phyloP scores from a whole-genome alignment of 1,284 basidiomycete species.

The Naganishia liquefaciens region DNA sequence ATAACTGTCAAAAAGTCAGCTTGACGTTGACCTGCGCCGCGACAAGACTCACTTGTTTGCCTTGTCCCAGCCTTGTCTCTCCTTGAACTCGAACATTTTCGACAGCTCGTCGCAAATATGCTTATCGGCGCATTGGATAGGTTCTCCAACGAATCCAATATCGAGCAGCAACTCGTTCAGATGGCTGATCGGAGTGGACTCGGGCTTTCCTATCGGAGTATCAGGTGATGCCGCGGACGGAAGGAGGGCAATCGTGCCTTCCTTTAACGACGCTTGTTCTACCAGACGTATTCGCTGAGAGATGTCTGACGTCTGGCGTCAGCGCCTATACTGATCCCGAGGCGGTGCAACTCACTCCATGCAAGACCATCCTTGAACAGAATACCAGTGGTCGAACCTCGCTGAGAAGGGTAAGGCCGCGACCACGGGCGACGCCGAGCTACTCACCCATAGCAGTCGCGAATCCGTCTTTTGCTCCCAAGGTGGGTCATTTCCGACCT shows the following conservation, averaged over 20 bases:
- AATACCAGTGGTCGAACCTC: slow-evolving; percentile 68
- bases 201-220: slow-evolving; percentile 56
- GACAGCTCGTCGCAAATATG: slow-evolving; percentile 57
- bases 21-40: background rate
- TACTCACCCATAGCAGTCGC: slow-evolving; percentile 59
- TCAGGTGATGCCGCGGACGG: slow-evolving; percentile 36
- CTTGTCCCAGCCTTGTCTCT: slow-evolving; percentile 55
- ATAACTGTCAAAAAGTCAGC: slow-evolving; percentile 46
- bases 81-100: slow-evolving; percentile 58
- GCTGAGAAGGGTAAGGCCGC: slow-evolving; percentile 29
- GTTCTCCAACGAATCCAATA: slow-evolving; percentile 60
- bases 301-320: slow-evolving; percentile 41
- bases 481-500: slow-evolving; percentile 57
- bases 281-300: slow-evolving; percentile 58
- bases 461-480: slow-evolving; percentile 64
- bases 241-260: slow-evolving; percentile 53
- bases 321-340: background rate
- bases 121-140: slow-evolving; percentile 56
- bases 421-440: too few relatives aligned
- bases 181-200: slow-evolving; percentile 49
- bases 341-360: slow-evolving; percentile 55
- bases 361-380: slow-evolving; percentile 54
- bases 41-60: slow-evolving; percentile 54
- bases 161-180: slow-evolving; percentile 62
- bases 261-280: slow-evolving; percentile 47